Base-by-base conservation (phyloP, 495 filamentous ascomycete species). In the Daldinia loculata region DNA sequence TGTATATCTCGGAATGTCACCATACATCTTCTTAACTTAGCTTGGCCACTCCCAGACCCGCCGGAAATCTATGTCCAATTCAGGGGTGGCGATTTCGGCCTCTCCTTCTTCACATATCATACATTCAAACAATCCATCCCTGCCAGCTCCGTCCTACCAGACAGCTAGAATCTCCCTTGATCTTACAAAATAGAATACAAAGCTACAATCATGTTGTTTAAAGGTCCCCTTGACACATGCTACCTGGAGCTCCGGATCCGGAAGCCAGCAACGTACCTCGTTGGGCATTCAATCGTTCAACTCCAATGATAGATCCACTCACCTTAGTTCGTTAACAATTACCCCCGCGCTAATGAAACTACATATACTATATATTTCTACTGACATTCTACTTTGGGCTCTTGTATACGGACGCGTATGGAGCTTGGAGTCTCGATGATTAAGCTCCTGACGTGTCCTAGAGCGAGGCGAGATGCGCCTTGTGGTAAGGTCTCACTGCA, bases 401-500 rank as follows among this genome's bases (percentile, higher is more conserved):
- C 63, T 30, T 53, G 53, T 53, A 38, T 51, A 34, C 26, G 53
- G 22, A 59, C 57, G 62, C 56, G 11, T 63, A 56, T 69, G 50
- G 48, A 50, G 43, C 53, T 55, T 48, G 15, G 22, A 39, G 53
- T 30, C 22, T 58, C 66, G 48, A 57, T 67, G 67, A 69, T 70
- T 70, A 74, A 74, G 71, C 71, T 63, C 71, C 43, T 69, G 58
- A 70, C 62, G 67, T 70, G 71, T 74, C 45, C 62, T 24, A 74
- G 19, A 74, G 62, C 71, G 61, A 70, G 66, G 66, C 60, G 66
- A 75, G 69, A 63, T 63, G 64, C 67, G 64, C 56, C 65, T 52
- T 69, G 61, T 65, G 69, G 60, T 60, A 66, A 68, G 59, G 69
- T 72, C 70, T 66, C 71, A 76, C 72, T 66, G 69, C 75, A 75